Evolutionary conservation across 768 basidiomycete genomes (phyloP), one percentile per base, ranked within the genome.

Genomic region (Amanita fuliginea): DNA sequence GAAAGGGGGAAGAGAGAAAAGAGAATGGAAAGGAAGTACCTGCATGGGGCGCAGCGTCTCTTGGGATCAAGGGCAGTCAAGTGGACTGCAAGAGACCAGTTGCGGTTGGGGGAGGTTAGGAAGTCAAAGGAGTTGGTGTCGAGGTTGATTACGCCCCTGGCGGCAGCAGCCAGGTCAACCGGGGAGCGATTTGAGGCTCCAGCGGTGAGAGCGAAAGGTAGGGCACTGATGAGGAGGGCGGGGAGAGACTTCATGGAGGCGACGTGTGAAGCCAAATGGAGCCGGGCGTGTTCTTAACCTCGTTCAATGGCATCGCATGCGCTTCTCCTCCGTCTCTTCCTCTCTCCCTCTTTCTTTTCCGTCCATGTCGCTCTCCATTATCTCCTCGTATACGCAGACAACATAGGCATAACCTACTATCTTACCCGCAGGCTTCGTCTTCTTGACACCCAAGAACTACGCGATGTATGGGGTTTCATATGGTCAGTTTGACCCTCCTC

Each of bases 321-420:
- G 41, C 74, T 92, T 53, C 83, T 94, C 46, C 78, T 97, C 48
- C 84, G 93, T 26, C 81, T 97, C 43, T 95, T 96, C 63, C 82
- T 94, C 51, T 91, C 89, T 16, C 86, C 89, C 3, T 81, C 82
- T 32, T 97, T 89, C 73, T 97, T 96, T 70, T 87, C 86, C 9
- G 86, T 95, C 49, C 87, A 94, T 71, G 85, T 94, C 57, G 93
- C 93, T 26, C 81, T 97, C 55, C 79, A 83, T 58, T 97, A 97
- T 61, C 78, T 93, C 51, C 76, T 78, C 55, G 56, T 78, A 34
- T 92, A 93, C 64, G 74, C 82, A 13, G 86, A 90, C 70, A 88
- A 91, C 66, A 84, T 93, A 56, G 90, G 87, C 7, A 91, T 93
- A 63, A 92, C 87, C 30, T 91, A 91, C 66, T 93, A 92, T 62